Evolutionary conservation across 805 yeast genomes (phyloP), one percentile per base, ranked within the genome.

Genomic region (Candida orba): DNA sequence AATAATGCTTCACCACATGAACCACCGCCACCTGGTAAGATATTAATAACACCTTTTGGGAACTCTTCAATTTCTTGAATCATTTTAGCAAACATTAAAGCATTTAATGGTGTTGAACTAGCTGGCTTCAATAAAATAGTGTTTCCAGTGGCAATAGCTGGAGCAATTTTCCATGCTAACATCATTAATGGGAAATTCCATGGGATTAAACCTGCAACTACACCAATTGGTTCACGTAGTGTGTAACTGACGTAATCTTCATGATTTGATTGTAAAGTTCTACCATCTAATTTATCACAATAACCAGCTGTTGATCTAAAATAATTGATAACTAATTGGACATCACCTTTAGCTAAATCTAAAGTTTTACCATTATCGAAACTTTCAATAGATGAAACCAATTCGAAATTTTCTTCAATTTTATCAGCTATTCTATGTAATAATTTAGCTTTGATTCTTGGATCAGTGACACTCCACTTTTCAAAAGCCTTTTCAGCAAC

Each of bases 131-230:
- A 66, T 40, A 83, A 78, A 52, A 78, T 68, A 37, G 85, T 78
- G 68, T 82, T 81, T 67, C 88, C 88, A 52, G 88, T 76, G 39
- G 84, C 84, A 55, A 82, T 67, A 48, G 86, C 87, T 34, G 91
- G 89, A 40, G 84, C 87, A 47, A 83, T 68, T 62, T 83, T 83
- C 91, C 91, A 83, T 35, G 84, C 63, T 62, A 80, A 72, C 85
- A 83, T 82, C 69, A 83, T 72, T 49, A 83, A 65, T 54, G 91
- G 91, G 76, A 83, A 83, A 64, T 83, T 83, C 90, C 90, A 83
- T 60, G 91, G 90, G 50, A 84, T 82, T 50, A 83, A 81, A 64
- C 81, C 87, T 50, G 89, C 91, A 69, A 87, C 81, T 33, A 83
- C 84, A 61, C 90, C 91, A 53, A 83, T 64, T 52, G 91, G 90